Percentiles rank a stretch among this genome's conserved stretches.
phyloP scores from a whole-genome alignment of 331 rosid species.

The Pyrus hybrid region DNA sequence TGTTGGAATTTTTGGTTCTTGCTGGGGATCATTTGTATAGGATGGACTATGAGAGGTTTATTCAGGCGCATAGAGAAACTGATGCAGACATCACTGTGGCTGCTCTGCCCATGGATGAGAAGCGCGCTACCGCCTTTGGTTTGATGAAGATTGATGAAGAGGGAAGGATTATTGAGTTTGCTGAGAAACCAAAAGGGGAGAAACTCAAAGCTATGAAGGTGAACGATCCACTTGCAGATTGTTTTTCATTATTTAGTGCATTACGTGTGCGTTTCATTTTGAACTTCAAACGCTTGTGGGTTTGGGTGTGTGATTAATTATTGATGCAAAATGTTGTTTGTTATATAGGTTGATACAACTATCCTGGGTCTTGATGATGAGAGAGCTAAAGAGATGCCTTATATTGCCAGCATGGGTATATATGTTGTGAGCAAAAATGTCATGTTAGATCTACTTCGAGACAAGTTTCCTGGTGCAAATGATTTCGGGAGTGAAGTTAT shows the following conservation, averaged over 20 bases:
- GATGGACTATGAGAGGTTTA: conserved; percentile 93
- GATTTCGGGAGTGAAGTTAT: too few species aligned
- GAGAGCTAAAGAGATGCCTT: too few species aligned
- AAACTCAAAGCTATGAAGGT: conserved; percentile 94
- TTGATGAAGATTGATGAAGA: too few species aligned
- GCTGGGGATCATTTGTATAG: conserved; percentile 94
- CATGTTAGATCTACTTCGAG: too few species aligned
- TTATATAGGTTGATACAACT: conserved; percentile 82
- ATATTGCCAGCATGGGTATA: too few species aligned
- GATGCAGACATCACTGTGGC: too few species aligned
- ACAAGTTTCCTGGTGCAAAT: too few species aligned
- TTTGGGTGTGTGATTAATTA: not conserved
- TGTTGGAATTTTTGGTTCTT: conserved; percentile 77
- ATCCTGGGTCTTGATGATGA: conserved; percentile 94
- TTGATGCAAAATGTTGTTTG: not conserved
- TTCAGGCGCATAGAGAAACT: conserved; percentile 99
- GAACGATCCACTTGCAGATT: not conserved
- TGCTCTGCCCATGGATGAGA: too few species aligned
- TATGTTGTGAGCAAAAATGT: too few species aligned
- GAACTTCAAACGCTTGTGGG: not conserved
- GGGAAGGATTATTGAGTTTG: conserved; percentile 84
- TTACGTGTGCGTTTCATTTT: not conserved
- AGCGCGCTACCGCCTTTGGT: too few species aligned
- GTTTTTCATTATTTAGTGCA: not conserved
- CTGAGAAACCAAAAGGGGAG: conserved; percentile 96